These are phyloP conservation scores for Cucumis variabilis DNA, from an alignment of 331 rosid species.

Conservation along the genomic window DNA sequence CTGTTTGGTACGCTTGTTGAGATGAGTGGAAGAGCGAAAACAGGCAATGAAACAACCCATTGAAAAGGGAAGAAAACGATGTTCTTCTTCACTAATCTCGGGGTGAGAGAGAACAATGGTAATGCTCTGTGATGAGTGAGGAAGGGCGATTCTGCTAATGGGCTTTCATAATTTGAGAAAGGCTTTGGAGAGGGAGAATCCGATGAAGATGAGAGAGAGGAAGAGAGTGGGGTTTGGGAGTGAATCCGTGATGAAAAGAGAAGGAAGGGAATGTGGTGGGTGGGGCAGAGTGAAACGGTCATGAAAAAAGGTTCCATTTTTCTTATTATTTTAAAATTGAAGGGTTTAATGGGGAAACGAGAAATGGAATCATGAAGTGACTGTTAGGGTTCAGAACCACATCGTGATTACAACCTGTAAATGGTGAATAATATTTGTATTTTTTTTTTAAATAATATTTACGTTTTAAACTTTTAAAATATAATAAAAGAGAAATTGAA, in stretches of 20 bases:
- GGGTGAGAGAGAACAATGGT: background rate
- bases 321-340: background rate
- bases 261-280: background rate
- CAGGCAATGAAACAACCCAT: slow-evolving; percentile 96
- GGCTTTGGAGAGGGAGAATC: slow-evolving; percentile 8
- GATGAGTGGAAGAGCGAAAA: slow-evolving; percentile 74
- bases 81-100: background rate
- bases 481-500: too few species aligned
- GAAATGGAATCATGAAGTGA: background rate
- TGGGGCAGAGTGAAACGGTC: slow-evolving; percentile 34
- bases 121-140: background rate
- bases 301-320: background rate
- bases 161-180: background rate
- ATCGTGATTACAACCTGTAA: slow-evolving; percentile 22
- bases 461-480: too few species aligned
- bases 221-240: background rate
- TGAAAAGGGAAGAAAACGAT: background rate
- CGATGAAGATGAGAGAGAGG: slow-evolving; percentile 17
- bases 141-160: slow-evolving; percentile 9
- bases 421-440: too few species aligned
- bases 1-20: slow-evolving; percentile 47
- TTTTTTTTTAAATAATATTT: too few species aligned
- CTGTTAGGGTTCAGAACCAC: background rate
- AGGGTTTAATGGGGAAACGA: background rate
- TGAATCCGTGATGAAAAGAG: background rate